Percentiles rank a stretch among this genome's conserved stretches.
phyloP scores from a whole-genome alignment of 2,329 filamentous ascomycete genomes.

The Diplodia seriata region DNA sequence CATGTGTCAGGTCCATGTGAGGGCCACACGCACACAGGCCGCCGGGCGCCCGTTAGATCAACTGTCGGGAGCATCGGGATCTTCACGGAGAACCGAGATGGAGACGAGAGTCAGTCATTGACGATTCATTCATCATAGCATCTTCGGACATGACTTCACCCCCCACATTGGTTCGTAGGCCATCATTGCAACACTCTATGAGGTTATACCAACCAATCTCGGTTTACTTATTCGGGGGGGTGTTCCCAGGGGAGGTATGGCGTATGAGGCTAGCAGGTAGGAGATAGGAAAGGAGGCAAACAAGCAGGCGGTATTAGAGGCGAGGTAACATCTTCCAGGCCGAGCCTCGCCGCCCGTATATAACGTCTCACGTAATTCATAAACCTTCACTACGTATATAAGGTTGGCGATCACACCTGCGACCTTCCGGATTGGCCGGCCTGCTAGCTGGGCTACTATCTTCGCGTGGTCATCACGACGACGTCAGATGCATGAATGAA shows the following conservation, averaged over 20 bases:
- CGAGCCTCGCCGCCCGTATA: no score
- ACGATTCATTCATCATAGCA: not conserved
- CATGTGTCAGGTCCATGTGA: constrained; percentile 9
- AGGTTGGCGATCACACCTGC: not conserved
- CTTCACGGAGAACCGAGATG: not conserved
- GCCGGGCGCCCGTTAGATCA: not conserved
- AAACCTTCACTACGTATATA: not conserved
- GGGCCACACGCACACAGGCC: not conserved
- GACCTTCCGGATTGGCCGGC: not conserved
- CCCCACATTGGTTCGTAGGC: no score
- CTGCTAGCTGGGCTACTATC: not conserved
- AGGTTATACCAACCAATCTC: no score
- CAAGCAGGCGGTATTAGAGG: no score
- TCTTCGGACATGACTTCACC: no score
- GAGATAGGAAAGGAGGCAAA: no score
- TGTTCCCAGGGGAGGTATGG: no score
- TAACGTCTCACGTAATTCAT: not conserved
- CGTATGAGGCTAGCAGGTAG: no score
- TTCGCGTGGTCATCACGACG: not conserved
- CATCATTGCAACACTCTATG: no score
- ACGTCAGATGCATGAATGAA: not conserved
- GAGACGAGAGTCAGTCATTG: not conserved
- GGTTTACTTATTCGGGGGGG: no score
- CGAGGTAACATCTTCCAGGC: no score
- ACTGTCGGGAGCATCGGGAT: not conserved